Evolutionary conservation across 2,329 filamentous ascomycete genomes (phyloP).

Genomic region (Cryphonectria radicalis): DNA sequence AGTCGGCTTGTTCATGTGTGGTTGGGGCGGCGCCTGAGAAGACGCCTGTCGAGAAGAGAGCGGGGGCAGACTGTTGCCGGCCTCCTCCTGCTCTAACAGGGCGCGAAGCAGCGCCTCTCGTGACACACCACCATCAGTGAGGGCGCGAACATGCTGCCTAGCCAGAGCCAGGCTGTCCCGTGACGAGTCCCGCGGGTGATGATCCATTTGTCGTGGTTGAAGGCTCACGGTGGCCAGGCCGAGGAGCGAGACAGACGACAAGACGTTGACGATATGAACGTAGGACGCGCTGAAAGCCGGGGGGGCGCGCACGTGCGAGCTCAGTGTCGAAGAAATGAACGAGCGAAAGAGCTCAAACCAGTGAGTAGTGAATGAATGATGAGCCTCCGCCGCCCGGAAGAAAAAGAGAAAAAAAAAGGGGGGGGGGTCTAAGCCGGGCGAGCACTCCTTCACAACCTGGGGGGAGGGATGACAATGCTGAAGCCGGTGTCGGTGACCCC

Average conservation of each 20-base stretch:
- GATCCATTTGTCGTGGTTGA: constrained; percentile 33
- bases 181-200: constrained; percentile 34
- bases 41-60: constrained; percentile 21
- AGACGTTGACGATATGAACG: not conserved
- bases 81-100: constrained; percentile 39
- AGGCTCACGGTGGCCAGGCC: not conserved
- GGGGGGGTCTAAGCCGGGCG: not conserved
- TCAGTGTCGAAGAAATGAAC: constrained; percentile 16
- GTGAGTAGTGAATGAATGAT: constrained; percentile 22
- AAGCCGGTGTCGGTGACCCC: constrained; percentile 13
- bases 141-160: constrained; percentile 39
- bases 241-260: constrained; percentile 11
- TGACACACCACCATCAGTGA: constrained; percentile 38
- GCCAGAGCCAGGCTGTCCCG: constrained; percentile 38
- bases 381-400: constrained; percentile 17
- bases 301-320: constrained; percentile 13
- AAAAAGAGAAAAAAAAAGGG: not conserved
- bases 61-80: constrained; percentile 19
- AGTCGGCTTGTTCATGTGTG: constrained; percentile 15
- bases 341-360: constrained; percentile 24
- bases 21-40: constrained; percentile 12
- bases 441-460: not conserved
- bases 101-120: constrained; percentile 40
- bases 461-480: not conserved
- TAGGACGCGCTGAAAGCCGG: constrained; percentile 7